Evolutionary conservation across 768 basidiomycete genomes (phyloP), one percentile per base, ranked within the genome.

Genomic region (Boletus rex-veris): DNA sequence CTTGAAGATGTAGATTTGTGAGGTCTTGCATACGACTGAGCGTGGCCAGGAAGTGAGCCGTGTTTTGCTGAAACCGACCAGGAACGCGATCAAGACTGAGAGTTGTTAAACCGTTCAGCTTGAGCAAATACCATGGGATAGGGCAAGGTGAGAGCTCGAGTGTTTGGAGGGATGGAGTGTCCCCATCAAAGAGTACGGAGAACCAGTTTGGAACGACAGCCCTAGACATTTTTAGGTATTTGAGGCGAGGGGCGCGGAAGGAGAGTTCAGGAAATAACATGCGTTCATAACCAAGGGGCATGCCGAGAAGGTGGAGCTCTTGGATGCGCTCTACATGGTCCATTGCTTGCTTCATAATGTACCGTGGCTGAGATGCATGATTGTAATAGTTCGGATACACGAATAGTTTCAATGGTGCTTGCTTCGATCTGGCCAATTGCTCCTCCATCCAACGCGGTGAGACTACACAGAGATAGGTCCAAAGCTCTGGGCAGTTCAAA

Each of bases 1-100:
- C 45, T 19, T 69, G 61, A 12, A 78, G 62, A 45, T 67, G 60
- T 4, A 77, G 64, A 10, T 60, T 54, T 45, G 64, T 65, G 4
- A 77, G 62, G 40, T 52, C 18, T 6, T 70, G 71, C 71, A 73
- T 74, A 33, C 63, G 54, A 26, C 60, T 48, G 5, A 79, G 66
- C 8, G 63, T 63, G n/a, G 62, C 51, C 8, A 73, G 47, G n/a
- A 79, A 55, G 36, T 72, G 65, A 7, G 48, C 47, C 21, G 64
- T 61, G 11, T 65, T 58, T 2, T 71, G 72, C 11, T 66, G 66
- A 19, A 61, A 49, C 11, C 48, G 36, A 6, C 8, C 16, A 21
- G 65, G 48, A 4, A 70, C 45, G 42, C 64, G 35, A 16, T 65
- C 51, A 3, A 79, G 57, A 33, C 60, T 66, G 21, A 80, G 66